Evolutionary conservation across 257 asterid species (phyloP).

Genomic region (Penstemon barbatus): DNA sequence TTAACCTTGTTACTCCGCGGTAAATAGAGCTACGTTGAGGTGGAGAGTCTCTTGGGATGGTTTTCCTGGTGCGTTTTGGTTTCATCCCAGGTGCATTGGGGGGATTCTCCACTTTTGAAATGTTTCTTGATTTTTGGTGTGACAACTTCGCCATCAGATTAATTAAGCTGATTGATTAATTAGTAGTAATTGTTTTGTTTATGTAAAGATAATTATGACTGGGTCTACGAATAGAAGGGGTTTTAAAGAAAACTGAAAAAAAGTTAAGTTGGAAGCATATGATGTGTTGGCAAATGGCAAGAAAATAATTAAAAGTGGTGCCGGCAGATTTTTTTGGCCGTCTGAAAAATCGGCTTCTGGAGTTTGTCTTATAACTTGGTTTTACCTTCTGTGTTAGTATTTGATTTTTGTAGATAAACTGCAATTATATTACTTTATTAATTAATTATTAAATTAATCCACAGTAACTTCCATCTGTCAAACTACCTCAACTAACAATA

Average conservation of each 20-base stretch:
- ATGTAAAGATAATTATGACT: conserved; percentile 33
- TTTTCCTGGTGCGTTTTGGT: conserved; percentile 71
- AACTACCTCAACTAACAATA: conserved; percentile 40
- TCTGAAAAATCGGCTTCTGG: conserved; percentile 47
- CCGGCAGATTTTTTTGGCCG: conserved; percentile 68
- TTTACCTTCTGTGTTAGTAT: conserved; percentile 35
- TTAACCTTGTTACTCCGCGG: conserved; percentile 82
- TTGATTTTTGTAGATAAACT: conserved; percentile 26
- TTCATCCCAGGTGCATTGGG: conserved; percentile 36
- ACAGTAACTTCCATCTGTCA: conserved; percentile 25
- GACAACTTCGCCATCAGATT: conserved; percentile 63
- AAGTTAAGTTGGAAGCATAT: conserved; percentile 21
- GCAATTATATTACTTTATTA: conserved; percentile 4
- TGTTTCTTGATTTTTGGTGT: conserved; percentile 40
- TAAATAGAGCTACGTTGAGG: conserved; percentile 77
- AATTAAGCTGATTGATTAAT: conserved; percentile 9
- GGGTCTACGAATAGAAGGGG: conserved; percentile 49
- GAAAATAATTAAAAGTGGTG: conserved; percentile 22
- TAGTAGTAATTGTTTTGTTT: not conserved
- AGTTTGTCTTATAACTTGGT: conserved; percentile 40
- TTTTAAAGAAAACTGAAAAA: conserved; percentile 46
- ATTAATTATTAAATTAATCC: conserved; percentile 14
- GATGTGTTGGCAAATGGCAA: conserved; percentile 50
- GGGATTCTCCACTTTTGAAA: conserved; percentile 8
- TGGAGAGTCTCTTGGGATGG: conserved; percentile 84